phyloP scores from a whole-genome alignment of 257 asterid genomes.

The Solanum raphanifolium region DNA sequence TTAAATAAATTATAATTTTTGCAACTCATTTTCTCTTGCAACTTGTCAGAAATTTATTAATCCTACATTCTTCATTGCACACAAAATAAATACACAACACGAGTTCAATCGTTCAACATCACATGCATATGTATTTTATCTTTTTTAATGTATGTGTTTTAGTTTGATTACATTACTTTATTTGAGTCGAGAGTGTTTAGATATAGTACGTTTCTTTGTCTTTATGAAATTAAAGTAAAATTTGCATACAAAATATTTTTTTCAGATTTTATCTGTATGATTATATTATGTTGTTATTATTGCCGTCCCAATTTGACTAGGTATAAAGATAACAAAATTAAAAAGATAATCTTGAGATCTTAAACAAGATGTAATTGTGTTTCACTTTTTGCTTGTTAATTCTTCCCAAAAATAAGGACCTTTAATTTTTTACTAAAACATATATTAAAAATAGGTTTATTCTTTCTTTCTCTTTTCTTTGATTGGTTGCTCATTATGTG shows the following conservation, averaged over 20 bases:
- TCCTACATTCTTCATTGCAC: not conserved
- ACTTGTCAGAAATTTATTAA: not conserved
- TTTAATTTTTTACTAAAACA: not conserved
- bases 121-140: too few relatives aligned
- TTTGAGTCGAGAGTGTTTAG: not conserved
- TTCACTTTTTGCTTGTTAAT: not conserved
- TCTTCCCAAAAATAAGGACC: not conserved
- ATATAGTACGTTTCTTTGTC: fast-evolving
- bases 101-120: not conserved
- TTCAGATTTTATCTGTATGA: too few relatives aligned
- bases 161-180: too few relatives aligned
- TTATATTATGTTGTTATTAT: not conserved
- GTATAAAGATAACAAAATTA: not conserved
- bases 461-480: not conserved
- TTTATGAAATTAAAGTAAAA: too few relatives aligned
- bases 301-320: not conserved
- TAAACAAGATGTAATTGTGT: too few relatives aligned
- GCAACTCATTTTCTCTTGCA: not conserved
- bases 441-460: not conserved
- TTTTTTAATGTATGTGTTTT: too few relatives aligned
- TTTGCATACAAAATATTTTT: too few relatives aligned
- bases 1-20: not conserved
- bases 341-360: too few relatives aligned
- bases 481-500: not conserved
- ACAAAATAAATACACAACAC: not conserved